A percentile compares a stretch with the other conserved stretches of the same genome.
Conservation (phyloP, 345 rosid species). For the Carallia pectinifolia region DNA sequence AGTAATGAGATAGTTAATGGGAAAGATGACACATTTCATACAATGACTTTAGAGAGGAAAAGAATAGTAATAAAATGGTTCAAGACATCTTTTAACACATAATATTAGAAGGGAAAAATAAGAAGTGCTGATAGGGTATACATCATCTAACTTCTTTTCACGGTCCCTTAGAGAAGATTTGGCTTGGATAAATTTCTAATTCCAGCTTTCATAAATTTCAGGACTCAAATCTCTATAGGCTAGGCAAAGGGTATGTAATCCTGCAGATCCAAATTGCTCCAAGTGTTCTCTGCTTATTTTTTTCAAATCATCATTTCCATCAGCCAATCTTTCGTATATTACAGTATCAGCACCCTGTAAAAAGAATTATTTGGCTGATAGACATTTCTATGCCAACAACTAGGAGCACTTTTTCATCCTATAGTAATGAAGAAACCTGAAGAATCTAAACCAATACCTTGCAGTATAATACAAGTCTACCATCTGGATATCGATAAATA, state of each 20-base stretch:
- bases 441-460: conserved; percentile 56
- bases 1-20: too few relatives aligned
- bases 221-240: conserved; percentile 82
- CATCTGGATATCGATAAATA: conserved; percentile 93
- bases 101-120: not conserved
- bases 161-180: conserved; percentile 94
- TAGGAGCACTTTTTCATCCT: conserved; percentile 1
- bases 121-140: conserved; percentile 23
- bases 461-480: conserved; percentile 93
- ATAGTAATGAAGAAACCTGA: conserved; percentile 10
- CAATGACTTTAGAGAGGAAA: too few relatives aligned
- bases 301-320: conserved; percentile 63
- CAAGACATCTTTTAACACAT: not conserved
- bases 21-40: too few relatives aligned
- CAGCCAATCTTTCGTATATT: conserved; percentile 81
- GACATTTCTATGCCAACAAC: conserved; percentile 29
- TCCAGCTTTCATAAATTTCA: conserved; percentile 82
- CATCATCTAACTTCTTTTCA: conserved; percentile 98
- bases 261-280: conserved; percentile 96
- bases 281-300: conserved; percentile 79
- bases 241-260: conserved; percentile 96
- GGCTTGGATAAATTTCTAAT: conserved; percentile 94
- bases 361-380: conserved; percentile 27
- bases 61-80: not conserved
- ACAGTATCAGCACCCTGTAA: conserved; percentile 98